These are phyloP conservation scores for Fereydounia khargensis DNA, from an alignment of 1,284 basidiomycete species.

Conservation along the genomic window DNA sequence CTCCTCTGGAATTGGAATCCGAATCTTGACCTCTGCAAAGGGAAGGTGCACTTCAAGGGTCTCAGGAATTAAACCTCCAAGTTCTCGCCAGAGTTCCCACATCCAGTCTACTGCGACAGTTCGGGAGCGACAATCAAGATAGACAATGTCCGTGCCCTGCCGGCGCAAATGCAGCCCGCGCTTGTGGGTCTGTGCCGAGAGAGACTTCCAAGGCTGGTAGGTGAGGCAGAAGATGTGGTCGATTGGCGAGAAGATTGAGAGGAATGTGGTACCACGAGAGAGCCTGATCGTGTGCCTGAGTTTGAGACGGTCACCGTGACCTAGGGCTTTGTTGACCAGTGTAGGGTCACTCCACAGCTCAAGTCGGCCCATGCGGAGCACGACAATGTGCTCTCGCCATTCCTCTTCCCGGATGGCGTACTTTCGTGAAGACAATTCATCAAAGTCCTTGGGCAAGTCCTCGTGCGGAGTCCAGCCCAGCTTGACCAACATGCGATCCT, in stretches of 20 bases:
- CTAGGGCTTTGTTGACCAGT: conserved; percentile 26
- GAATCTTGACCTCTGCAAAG: conserved; percentile 65
- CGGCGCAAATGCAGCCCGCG: conserved; percentile 58
- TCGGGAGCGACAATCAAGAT: conserved; percentile 67
- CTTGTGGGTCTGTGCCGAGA: conserved; percentile 3
- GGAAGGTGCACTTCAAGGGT: conserved; percentile 62
- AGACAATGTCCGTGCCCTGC: conserved; percentile 71
- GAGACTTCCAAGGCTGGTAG: conserved; percentile 53
- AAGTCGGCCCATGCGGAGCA: conserved; percentile 70
- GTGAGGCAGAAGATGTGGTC: conserved; percentile 76
- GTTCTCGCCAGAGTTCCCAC: conserved; percentile 73
- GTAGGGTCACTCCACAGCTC: conserved; percentile 74
- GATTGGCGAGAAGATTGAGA: conserved; percentile 76
- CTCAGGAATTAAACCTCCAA: conserved; percentile 62
- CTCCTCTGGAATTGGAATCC: conserved; percentile 66
- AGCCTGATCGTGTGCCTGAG: conserved; percentile 70
- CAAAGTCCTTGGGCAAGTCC: conserved; percentile 64
- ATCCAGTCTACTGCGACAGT: conserved; percentile 76
- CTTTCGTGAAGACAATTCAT: conserved; percentile 65
- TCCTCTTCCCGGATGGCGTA: conserved; percentile 66
- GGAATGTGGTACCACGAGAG: conserved; percentile 63
- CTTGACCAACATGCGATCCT: conserved; percentile 81
- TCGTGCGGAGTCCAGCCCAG: conserved; percentile 66
- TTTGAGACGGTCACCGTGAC: conserved; percentile 60
- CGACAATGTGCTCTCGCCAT: conserved; percentile 75